Evolutionary conservation across 306 rosid genomes (phyloP).

Genomic region (Cucumis melo): DNA sequence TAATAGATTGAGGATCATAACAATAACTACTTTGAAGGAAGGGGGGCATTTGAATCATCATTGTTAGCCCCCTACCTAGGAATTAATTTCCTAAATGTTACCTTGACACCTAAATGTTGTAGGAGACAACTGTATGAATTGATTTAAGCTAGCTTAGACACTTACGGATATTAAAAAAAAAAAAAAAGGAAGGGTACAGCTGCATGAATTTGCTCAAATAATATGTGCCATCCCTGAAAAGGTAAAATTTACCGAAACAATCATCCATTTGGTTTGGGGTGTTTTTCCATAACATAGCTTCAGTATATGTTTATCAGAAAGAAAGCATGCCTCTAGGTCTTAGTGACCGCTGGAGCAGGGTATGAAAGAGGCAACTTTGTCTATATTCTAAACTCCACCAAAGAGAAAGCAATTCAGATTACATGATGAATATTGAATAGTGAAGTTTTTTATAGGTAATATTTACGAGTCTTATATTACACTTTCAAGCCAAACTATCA

Average conservation of each 20-base stretch:
- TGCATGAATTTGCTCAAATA: not conserved
- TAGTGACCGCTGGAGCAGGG: not conserved
- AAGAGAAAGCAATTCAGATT: not conserved
- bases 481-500: slow-evolving; percentile 16
- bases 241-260: not conserved
- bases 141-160: too few species aligned
- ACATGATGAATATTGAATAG: slow-evolving; percentile 7
- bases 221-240: not conserved
- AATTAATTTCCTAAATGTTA: too few species aligned
- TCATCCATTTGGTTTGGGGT: not conserved
- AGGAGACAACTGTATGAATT: too few species aligned
- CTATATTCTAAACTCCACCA: not conserved
- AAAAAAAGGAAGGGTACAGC: too few species aligned
- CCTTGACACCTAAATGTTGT: too few species aligned
- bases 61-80: too few species aligned
- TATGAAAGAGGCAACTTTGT: not conserved
- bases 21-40: not conserved
- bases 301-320: not conserved
- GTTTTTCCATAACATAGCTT: not conserved
- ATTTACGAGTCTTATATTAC: slow-evolving; percentile 15
- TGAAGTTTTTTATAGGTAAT: slow-evolving; percentile 1
- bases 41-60: too few species aligned
- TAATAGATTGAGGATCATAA: not conserved
- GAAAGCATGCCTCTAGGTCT: not conserved
- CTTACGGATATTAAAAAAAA: too few species aligned